Evolutionary conservation across 164 flowering plant species (phyloP), one percentile per base, ranked within the genome.

Genomic region (Vitis rupestris): DNA sequence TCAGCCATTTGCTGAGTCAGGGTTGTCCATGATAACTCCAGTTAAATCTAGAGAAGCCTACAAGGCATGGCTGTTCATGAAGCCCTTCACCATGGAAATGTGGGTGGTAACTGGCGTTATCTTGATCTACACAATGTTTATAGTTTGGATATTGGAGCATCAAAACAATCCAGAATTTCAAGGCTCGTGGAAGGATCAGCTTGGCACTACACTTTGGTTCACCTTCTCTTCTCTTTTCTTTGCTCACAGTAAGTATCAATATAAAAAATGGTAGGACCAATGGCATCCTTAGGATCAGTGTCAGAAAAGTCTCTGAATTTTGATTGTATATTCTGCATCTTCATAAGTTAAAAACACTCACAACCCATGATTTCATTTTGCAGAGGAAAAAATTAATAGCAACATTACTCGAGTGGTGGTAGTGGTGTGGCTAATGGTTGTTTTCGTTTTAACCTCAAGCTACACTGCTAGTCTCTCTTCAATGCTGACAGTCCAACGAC

Each of bases 381-480:
- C 80, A 85, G 89, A 68, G 71, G 87, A 84, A 61, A 78, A 37
- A 70, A 27, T 83, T 29, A 55, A 66, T 1, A 80, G 79, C 76
- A 85, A 85, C 75, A 73, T 76, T 17, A 79, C 82, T 0, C 63
- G 81, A 61, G 52, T 75, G 51, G 88, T 83, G 70, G 69, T 85
- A 0, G 53, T 79, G 47, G 74, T 82, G 1, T 85, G 91, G 91
- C 81, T 87, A 49, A 81, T 83, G 31, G 72, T 82, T 0, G 87
- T 81, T 30, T 69, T 80, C 3, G 72, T 85, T 17, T 57, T 82
- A 27, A 81, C 76, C 17, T 74, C 82, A 30, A 85, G 87, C 73
- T 87, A 79, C 79, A 83, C 87, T 0, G 91, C 88, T 37, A 87
- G 76, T 67, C 78, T 85, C n/a, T 71, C 82, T 15, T 87, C 91